Evolutionary conservation across 768 basidiomycete species (phyloP).

Genomic region (Pleurotus pulmonarius): DNA sequence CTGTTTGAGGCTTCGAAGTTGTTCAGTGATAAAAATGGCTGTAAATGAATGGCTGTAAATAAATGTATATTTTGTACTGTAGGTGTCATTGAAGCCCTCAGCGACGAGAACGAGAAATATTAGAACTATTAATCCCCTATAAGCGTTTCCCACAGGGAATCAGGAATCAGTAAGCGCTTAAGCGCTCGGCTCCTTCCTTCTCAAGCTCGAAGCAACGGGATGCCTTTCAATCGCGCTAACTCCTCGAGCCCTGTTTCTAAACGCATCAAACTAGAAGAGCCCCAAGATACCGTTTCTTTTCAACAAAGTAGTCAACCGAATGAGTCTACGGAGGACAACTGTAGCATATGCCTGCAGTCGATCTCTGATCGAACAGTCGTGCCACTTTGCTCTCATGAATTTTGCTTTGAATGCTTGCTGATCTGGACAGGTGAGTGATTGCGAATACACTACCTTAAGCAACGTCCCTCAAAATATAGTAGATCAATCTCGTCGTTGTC

Average conservation of each 20-base stretch:
- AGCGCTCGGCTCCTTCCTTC: neutral
- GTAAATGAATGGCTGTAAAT: no score
- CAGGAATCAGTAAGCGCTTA: neutral
- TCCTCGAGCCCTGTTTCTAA: conserved; percentile 30
- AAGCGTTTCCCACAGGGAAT: neutral
- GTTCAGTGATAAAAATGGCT: no score
- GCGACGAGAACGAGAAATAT: no score
- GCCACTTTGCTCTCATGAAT: conserved; percentile 86
- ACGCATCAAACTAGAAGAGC: conserved; percentile 30
- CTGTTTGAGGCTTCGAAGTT: no score
- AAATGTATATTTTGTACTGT: no score
- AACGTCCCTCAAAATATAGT: neutral
- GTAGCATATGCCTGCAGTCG: conserved; percentile 82
- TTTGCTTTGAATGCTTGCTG: conserved; percentile 88
- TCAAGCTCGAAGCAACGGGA: neutral
- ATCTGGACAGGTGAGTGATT: conserved; percentile 76
- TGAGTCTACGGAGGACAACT: conserved; percentile 48
- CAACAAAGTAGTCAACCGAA: neutral
- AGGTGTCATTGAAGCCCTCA: no score
- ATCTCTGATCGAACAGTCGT: conserved; percentile 78
- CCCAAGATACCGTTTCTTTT: neutral
- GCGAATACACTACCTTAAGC: neutral
- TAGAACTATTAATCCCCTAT: no score
- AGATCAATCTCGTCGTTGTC: conserved; percentile 80
- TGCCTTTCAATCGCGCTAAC: conserved; percentile 1